Conservation (phyloP, 805 yeast genomes). For the Candida mattraensis region DNA sequence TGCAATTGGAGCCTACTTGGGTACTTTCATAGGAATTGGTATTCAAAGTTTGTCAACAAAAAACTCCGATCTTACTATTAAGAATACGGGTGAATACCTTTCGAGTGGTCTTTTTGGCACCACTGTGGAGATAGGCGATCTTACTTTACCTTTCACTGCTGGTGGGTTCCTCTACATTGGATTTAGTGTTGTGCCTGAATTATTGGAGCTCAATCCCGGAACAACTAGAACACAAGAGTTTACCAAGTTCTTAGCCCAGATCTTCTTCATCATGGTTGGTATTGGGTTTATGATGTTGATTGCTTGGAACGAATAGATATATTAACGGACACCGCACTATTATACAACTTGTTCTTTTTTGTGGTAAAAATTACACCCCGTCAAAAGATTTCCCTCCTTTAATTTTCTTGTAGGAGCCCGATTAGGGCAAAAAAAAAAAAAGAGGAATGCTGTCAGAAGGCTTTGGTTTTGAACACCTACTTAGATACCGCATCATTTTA, state of each 20-base stretch:
- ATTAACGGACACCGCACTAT: no score
- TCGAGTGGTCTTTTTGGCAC: slow-evolving; percentile 41
- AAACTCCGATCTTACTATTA: slow-evolving; percentile 4
- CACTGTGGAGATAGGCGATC: slow-evolving; percentile 48
- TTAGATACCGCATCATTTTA: no score
- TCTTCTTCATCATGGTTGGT: slow-evolving; percentile 52
- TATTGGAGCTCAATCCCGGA: slow-evolving; percentile 45
- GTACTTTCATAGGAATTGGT: slow-evolving; percentile 63
- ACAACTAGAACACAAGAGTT: slow-evolving; percentile 40
- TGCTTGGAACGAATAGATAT: slow-evolving; percentile 43
- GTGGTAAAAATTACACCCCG: no score
- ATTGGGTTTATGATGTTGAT: slow-evolving; percentile 55
- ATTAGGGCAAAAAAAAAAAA: no score
- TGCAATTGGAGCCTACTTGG: slow-evolving; percentile 62
- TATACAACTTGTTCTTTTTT: no score
- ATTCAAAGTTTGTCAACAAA: slow-evolving; percentile 40
- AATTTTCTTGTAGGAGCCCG: slow-evolving; percentile 2
- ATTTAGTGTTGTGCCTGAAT: slow-evolving; percentile 74
- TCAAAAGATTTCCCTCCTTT: slow-evolving; percentile 4
- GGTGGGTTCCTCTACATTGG: slow-evolving; percentile 78
- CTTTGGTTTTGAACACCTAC: no score
- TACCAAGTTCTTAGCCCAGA: slow-evolving; percentile 43
- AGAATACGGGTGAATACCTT: slow-evolving; percentile 1
- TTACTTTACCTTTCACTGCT: slow-evolving; percentile 69
- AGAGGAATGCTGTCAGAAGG: no score